Conservation (phyloP, 177 flowering plant genomes). For the Viscum album region DNA sequence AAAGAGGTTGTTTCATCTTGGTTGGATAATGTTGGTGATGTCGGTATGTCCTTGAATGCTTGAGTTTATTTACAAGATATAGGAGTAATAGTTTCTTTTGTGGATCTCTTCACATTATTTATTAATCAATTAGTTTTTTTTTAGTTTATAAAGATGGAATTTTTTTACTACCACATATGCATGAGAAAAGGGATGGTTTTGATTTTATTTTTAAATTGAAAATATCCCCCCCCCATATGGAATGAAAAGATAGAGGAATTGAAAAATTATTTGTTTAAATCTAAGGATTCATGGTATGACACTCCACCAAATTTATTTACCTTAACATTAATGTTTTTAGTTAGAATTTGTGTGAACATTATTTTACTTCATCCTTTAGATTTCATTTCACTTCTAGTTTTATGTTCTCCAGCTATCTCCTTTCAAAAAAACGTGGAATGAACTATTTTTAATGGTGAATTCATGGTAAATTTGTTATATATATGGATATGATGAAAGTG, state of each 20-base stretch:
- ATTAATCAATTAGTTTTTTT: no score
- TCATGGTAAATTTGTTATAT: conserved; percentile 80
- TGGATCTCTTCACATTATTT: no score
- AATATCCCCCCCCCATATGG: conserved; percentile 29
- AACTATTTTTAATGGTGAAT: conserved; percentile 74
- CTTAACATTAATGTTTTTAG: conserved; percentile 40
- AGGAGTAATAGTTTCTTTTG: no score
- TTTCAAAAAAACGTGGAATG: conserved; percentile 76
- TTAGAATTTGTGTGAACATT: neutral
- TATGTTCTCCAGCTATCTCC: conserved; percentile 45
- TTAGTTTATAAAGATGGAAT: conserved; percentile 69
- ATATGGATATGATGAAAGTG: conserved; percentile 65
- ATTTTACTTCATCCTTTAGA: neutral
- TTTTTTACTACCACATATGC: conserved; percentile 34
- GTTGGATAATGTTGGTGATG: conserved; percentile 40
- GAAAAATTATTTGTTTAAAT: conserved; percentile 34
- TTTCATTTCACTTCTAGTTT: neutral
- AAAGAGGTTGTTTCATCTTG: conserved; percentile 71
- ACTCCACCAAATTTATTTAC: conserved; percentile 68
- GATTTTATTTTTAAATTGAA: conserved; percentile 26
- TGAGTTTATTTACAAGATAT: no score
- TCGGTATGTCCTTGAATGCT: conserved; percentile 32
- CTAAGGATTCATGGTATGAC: conserved; percentile 71
- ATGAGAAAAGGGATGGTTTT: conserved; percentile 26
- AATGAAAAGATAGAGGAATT: conserved; percentile 38